Percentiles rank a stretch among this genome's conserved stretches.
These are phyloP conservation scores for Gossypioides kirkii DNA, from an alignment of 345 rosid species.

Conservation along the genomic window DNA sequence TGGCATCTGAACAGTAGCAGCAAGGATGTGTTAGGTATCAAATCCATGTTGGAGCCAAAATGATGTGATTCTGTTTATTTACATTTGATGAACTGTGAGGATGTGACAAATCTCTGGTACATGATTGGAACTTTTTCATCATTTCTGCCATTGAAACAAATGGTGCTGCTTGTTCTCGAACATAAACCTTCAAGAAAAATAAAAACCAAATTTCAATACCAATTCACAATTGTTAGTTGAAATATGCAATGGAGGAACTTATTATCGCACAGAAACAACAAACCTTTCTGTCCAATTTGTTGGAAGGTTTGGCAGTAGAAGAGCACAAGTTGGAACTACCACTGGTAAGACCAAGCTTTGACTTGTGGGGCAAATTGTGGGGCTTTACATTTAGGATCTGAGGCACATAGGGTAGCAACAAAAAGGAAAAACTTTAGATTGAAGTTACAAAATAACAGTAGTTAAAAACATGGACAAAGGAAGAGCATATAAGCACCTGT, in stretches of 20 bases:
- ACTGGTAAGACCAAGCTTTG: constrained; percentile 58
- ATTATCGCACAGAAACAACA: constrained; percentile 18
- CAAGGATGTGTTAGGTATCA: not conserved
- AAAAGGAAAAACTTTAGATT: not conserved
- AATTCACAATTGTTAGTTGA: not conserved
- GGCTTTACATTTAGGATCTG: constrained; percentile 87
- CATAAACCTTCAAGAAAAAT: constrained; percentile 42
- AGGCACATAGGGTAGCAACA: not conserved
- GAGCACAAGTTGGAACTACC: constrained; percentile 37
- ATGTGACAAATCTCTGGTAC: constrained; percentile 70
- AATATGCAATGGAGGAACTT: not conserved
- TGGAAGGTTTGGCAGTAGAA: constrained; percentile 36
- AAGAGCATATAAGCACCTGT: constrained; percentile 43
- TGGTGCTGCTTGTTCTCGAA: constrained; percentile 45
- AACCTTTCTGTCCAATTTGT: constrained; percentile 79
- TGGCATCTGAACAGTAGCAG: constrained; percentile 38
- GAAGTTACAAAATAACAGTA: not conserved
- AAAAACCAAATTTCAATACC: not conserved
- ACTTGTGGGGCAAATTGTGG: constrained; percentile 67
- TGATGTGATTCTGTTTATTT: constrained; percentile 9
- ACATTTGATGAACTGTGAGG: constrained; percentile 43
- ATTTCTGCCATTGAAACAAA: constrained; percentile 79
- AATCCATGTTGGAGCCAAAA: not conserved
- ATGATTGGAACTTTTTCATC: constrained; percentile 80
- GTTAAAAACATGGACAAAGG: not conserved